Evolutionary conservation across 2,329 filamentous ascomycete species (phyloP), one percentile per base, ranked within the genome.

Genomic region (Alternaria solani): DNA sequence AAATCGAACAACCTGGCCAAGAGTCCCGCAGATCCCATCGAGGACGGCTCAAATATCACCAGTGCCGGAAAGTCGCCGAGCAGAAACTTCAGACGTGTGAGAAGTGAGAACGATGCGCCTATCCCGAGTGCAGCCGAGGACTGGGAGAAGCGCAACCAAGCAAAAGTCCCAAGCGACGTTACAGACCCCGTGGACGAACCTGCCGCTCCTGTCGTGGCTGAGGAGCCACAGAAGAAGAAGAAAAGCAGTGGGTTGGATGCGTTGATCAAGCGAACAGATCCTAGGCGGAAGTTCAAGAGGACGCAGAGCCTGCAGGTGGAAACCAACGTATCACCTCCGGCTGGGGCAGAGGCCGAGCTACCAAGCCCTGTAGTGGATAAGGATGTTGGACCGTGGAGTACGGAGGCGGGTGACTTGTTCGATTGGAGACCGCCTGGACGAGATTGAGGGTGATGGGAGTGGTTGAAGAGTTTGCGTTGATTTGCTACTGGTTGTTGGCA

Each of bases 341-440:
- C 42, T 56, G 62, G 71, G 65, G 58, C 14, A 16, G 68, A 64
- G 9, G 39, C 59, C 1, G 65, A 70, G 1, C 12, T 71, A n/a
- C 59, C 56, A 12, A 73, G 67, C 44, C 75, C 73, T 2, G 85
- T 86, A 57, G 77, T 77, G 2, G 84, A 80, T 68, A 83, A 81
- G 3, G 86, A 85, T 65, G 80, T 85, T 16, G 89, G 89, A 3
- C 86, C 89, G 0, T 92, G 89, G 89, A 91, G 88, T 66, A 84
- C 83, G 25, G 89, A 91, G 71, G 89, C 89, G 0, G 83, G 86
- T 65, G 89, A 92, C 73, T 71, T 92, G 47, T 85, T 92, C 63
- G 87, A 86, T 69, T 87, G 83, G 70, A 82, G 86, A 48, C 89
- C 88, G 36, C 80, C 74, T 2, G 48, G 28, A 1, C 44, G 48